Evolutionary conservation across 2,329 filamentous ascomycete genomes (phyloP).

Genomic region (Neofusicoccum ribis): DNA sequence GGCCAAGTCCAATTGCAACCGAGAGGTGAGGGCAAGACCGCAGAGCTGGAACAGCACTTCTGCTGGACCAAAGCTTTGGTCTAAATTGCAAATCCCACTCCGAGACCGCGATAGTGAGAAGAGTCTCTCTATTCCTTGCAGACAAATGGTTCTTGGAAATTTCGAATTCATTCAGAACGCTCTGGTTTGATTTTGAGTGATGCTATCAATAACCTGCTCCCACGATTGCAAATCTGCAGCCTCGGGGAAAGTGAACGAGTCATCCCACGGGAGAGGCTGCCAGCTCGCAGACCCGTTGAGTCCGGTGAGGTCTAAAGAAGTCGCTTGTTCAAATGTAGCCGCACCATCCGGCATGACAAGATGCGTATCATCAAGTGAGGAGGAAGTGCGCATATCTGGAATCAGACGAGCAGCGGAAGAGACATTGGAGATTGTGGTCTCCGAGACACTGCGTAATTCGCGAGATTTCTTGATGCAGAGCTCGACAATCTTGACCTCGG

Average conservation of each 20-base stretch:
- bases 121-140: not conserved
- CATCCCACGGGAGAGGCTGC: slow-evolving; percentile 25
- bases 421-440: not conserved
- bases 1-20: slow-evolving; percentile 39
- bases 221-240: slow-evolving; percentile 25
- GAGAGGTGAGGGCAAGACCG: too few relatives aligned
- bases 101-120: not conserved
- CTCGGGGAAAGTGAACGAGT: slow-evolving; percentile 23
- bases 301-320: slow-evolving; percentile 1
- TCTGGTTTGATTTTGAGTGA: slow-evolving; percentile 23
- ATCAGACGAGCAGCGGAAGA: not conserved
- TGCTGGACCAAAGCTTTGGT: too few relatives aligned
- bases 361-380: not conserved
- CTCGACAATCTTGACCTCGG: slow-evolving; percentile 46
- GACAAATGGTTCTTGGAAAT: too few relatives aligned
- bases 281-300: slow-evolving; percentile 22
- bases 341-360: not conserved
- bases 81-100: too few relatives aligned
- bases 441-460: slow-evolving; percentile 20
- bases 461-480: slow-evolving; percentile 38
- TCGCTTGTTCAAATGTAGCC: not conserved
- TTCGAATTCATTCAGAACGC: not conserved
- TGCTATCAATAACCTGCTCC: slow-evolving; percentile 25
- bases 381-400: not conserved
- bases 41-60: too few relatives aligned